Percentiles rank a stretch among this genome's conserved stretches.
These are phyloP conservation scores for Tritrichomonas foetus DNA, from an alignment of 208 protist genomes.

Conservation along the genomic window DNA sequence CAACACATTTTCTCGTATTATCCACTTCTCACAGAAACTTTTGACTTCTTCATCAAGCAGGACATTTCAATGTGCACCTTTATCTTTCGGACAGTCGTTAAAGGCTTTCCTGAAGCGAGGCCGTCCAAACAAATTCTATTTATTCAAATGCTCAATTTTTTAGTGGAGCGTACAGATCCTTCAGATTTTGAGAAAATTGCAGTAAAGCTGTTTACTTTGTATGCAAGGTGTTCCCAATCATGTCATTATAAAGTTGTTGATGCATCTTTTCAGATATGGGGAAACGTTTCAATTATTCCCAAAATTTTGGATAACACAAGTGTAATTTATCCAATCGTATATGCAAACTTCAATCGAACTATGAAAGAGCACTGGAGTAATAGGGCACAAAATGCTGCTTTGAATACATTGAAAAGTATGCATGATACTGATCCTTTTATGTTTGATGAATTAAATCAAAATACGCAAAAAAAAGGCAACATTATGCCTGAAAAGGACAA, in stretches of 20 bases:
- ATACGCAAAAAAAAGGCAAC: background rate
- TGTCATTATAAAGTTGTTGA: background rate
- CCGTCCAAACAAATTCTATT: background rate
- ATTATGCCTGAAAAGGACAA: background rate
- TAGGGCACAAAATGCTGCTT: background rate
- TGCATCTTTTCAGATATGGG: background rate
- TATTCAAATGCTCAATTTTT: background rate
- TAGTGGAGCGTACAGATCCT: background rate
- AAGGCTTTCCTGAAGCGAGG: background rate
- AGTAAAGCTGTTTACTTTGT: background rate
- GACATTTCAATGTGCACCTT: background rate
- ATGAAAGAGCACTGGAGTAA: background rate
- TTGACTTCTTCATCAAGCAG: background rate
- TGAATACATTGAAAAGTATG: background rate
- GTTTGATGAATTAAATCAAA: background rate
- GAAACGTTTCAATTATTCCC: background rate
- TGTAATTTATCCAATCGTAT: background rate
- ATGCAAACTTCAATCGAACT: background rate
- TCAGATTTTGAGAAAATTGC: background rate
- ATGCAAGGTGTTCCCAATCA: background rate
- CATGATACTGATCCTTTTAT: background rate
- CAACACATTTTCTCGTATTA: background rate
- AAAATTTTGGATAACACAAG: background rate
- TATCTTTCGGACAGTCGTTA: background rate
- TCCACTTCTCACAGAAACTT: background rate